These are phyloP conservation scores for Fonsecaea monophora DNA, from an alignment of 2,329 filamentous ascomycete genomes.

Conservation along the genomic window DNA sequence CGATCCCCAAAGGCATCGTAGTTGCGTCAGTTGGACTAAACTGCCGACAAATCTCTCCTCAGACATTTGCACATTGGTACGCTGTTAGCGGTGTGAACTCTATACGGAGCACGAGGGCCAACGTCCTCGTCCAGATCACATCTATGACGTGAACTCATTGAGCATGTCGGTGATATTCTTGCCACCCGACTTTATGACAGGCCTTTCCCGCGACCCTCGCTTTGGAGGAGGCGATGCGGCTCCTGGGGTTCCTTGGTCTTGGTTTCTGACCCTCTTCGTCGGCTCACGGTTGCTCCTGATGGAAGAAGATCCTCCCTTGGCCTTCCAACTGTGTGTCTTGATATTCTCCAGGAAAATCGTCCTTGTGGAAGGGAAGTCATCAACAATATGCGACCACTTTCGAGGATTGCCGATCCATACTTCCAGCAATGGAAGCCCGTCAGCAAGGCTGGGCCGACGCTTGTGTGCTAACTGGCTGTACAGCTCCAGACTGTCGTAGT, in stretches of 20 bases:
- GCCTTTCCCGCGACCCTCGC: conserved; percentile 17
- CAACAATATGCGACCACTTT: conserved; percentile 39
- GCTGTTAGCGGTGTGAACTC: not conserved
- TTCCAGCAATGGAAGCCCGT: conserved; percentile 36
- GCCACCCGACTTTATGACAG: conserved; percentile 17
- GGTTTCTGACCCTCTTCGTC: conserved; percentile 28
- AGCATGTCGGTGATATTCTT: conserved; percentile 27
- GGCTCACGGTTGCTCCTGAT: conserved; percentile 20
- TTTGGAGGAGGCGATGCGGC: conserved; percentile 31
- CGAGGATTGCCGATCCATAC: conserved; percentile 36
- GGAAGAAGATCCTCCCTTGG: not conserved
- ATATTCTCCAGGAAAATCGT: conserved; percentile 40
- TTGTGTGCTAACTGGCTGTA: conserved; percentile 22
- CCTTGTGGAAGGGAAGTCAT: conserved; percentile 40
- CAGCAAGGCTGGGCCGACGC: conserved; percentile 21
- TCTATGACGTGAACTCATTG: conserved; percentile 23
- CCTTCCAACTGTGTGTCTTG: conserved; percentile 19
- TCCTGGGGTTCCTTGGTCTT: conserved; percentile 20
- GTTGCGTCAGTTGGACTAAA: too few species aligned
- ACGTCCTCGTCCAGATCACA: not conserved
- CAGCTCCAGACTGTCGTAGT: conserved; percentile 34
- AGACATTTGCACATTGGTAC: not conserved
- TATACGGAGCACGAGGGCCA: not conserved
- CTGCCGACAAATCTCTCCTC: not conserved
- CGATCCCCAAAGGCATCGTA: too few species aligned